Evolutionary conservation across 1,139 yeast genomes (phyloP).

Genomic region (Candida pseudoviswanathii): DNA sequence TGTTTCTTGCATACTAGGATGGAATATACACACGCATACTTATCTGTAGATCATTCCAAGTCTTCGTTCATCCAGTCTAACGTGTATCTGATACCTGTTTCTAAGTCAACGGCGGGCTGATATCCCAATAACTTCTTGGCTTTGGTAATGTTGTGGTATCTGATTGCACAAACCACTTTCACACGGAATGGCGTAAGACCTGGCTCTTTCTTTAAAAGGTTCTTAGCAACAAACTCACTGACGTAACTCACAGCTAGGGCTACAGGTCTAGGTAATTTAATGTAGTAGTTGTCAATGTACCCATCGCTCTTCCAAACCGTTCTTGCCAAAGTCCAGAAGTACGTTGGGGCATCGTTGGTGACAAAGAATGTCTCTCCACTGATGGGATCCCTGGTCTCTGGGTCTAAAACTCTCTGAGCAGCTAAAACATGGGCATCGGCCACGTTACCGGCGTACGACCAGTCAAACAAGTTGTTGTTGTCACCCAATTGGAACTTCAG

Average conservation of each 20-base stretch:
- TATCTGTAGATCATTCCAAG: conserved; percentile 13
- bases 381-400: conserved; percentile 41
- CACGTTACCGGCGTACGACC: conserved; percentile 99
- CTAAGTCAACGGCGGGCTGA: conserved; percentile 76
- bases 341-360: conserved; percentile 93
- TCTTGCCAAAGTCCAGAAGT: conserved; percentile 96
- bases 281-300: conserved; percentile 66
- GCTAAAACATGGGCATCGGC: conserved; percentile 97
- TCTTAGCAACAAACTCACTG: conserved; percentile 68
- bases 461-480: conserved; percentile 89
- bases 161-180: conserved; percentile 87
- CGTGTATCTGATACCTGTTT: conserved; percentile 79
- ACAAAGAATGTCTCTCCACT: conserved; percentile 89
- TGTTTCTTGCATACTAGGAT: neutral
- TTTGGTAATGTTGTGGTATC: conserved; percentile 89
- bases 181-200: conserved; percentile 97
- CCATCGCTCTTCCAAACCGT: conserved; percentile 98
- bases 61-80: conserved; percentile 88
- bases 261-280: conserved; percentile 68
- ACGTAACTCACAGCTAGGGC: conserved; percentile 82
- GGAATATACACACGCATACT: neutral
- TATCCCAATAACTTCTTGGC: conserved; percentile 82
- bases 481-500: conserved; percentile 93
- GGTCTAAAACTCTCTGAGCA: conserved; percentile 67
- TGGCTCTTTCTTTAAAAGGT: conserved; percentile 74